phyloP scores from a whole-genome alignment of 176 grass and related monocot species.

The Eragrostis nindensis region DNA sequence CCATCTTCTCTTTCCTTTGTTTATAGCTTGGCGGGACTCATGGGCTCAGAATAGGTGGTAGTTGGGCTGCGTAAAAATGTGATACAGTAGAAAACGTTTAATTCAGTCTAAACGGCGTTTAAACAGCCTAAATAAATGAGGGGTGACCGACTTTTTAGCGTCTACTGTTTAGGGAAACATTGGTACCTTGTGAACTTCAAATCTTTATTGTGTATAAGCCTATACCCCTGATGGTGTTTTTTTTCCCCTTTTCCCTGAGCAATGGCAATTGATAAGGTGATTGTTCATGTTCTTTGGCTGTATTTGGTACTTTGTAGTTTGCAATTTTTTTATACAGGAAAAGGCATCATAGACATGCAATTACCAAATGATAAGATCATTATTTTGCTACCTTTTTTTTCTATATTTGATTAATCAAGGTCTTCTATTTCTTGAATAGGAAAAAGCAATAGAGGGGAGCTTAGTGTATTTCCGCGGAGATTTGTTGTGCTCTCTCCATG shows the following conservation, averaged over 20 bases:
- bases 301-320: constrained; percentile 15
- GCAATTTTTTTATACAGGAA: constrained; percentile 49
- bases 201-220: not conserved
- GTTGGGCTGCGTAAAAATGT: too few species aligned
- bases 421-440: constrained; percentile 57
- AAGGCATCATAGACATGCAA: constrained; percentile 32
- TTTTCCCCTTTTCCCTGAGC: not conserved
- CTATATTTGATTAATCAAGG: not conserved
- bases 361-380: not conserved
- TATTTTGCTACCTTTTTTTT: not conserved
- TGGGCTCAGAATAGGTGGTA: too few species aligned
- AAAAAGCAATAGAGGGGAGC: constrained; percentile 94
- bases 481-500: constrained; percentile 90
- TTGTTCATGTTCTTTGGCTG: constrained; percentile 5
- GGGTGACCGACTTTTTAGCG: too few species aligned
- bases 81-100: too few species aligned
- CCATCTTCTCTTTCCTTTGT: too few species aligned
- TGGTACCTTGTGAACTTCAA: not conserved
- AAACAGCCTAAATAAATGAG: too few species aligned
- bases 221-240: not conserved
- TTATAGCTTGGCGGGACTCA: too few species aligned
- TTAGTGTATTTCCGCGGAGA: constrained; percentile 78
- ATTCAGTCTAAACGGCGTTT: too few species aligned
- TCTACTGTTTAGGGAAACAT: too few species aligned
- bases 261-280: not conserved